phyloP scores from a whole-genome alignment of 2,329 filamentous ascomycete species.

The Talaromyces sp. region DNA sequence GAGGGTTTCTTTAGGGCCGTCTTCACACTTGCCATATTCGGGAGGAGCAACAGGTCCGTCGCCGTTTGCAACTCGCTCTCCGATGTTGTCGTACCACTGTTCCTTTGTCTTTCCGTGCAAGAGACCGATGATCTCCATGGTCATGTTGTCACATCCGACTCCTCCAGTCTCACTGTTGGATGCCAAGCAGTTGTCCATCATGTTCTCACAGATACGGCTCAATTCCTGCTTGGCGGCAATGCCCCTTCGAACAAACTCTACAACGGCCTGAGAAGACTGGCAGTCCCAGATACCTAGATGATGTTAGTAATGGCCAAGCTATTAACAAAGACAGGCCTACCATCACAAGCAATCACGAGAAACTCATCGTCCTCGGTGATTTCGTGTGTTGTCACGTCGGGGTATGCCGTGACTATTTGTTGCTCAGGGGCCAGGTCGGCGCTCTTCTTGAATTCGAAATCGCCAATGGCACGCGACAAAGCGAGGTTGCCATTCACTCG shows the following conservation, averaged over 20 bases:
- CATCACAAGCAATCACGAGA: slow-evolving; percentile 85
- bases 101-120: slow-evolving; percentile 90
- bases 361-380: slow-evolving; percentile 93
- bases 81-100: slow-evolving; percentile 97
- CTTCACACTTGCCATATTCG: slow-evolving; percentile 88
- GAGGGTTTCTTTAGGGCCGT: slow-evolving; percentile 25
- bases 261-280: slow-evolving; percentile 93
- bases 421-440: slow-evolving; percentile 95
- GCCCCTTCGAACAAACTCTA: slow-evolving; percentile 93
- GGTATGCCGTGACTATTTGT: slow-evolving; percentile 96
- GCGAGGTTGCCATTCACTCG: slow-evolving; percentile 97
- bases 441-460: slow-evolving; percentile 99
- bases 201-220: slow-evolving; percentile 95
- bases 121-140: slow-evolving; percentile 86
- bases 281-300: slow-evolving; percentile 94
- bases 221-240: slow-evolving; percentile 96
- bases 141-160: slow-evolving; percentile 99
- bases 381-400: slow-evolving; percentile 88
- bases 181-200: slow-evolving; percentile 99
- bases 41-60: slow-evolving; percentile 97
- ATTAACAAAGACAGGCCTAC: slow-evolving; percentile 48
- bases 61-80: slow-evolving; percentile 87
- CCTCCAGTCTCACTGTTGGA: slow-evolving; percentile 97
- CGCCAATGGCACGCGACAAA: slow-evolving; percentile 91
- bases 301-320: slow-evolving; percentile 7